Evolutionary conservation across 148 eudicot species (phyloP).

Genomic region (Chenopodium suecicum): DNA sequence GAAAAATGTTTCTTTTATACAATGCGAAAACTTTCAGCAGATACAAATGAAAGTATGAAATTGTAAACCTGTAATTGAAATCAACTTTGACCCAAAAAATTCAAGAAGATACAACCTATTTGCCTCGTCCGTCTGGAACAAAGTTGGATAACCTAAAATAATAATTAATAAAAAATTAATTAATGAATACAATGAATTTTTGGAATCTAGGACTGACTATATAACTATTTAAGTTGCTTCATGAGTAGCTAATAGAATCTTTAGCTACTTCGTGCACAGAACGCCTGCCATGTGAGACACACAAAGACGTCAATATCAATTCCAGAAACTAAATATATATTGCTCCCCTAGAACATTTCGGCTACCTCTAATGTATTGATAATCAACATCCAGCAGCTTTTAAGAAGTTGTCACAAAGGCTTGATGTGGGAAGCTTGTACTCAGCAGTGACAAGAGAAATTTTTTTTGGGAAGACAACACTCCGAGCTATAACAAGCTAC

Average conservation of each 20-base stretch:
- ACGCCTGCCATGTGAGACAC: background rate
- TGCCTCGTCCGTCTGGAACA: background rate
- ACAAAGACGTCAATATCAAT: background rate
- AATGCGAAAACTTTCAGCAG: background rate
- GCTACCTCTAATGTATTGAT: background rate
- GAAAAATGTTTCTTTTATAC: background rate
- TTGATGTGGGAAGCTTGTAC: slow-evolving; percentile 60
- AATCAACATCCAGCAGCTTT: slow-evolving; percentile 72
- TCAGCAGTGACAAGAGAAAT: slow-evolving; percentile 60
- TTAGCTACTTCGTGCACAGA: slow-evolving; percentile 1
- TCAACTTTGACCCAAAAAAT: slow-evolving; percentile 12
- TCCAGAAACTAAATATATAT: slow-evolving; percentile 3
- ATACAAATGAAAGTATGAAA: slow-evolving; percentile 1
- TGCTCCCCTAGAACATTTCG: background rate
- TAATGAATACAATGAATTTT: slow-evolving; percentile 31
- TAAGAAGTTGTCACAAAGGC: slow-evolving; percentile 75
- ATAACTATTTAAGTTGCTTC: slow-evolving; percentile 20
- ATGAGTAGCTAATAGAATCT: slow-evolving; percentile 21
- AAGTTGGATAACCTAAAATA: background rate
- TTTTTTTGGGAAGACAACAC: slow-evolving; percentile 45
- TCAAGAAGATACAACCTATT: slow-evolving; percentile 13
- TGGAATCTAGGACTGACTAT: slow-evolving; percentile 18
- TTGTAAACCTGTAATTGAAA: background rate
- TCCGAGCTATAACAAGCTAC: slow-evolving; percentile 14
- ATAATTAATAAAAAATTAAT: slow-evolving; percentile 10